Evolutionary conservation across 108 stramenopile species (phyloP).

Genomic region (Skeletonema tropicum): DNA sequence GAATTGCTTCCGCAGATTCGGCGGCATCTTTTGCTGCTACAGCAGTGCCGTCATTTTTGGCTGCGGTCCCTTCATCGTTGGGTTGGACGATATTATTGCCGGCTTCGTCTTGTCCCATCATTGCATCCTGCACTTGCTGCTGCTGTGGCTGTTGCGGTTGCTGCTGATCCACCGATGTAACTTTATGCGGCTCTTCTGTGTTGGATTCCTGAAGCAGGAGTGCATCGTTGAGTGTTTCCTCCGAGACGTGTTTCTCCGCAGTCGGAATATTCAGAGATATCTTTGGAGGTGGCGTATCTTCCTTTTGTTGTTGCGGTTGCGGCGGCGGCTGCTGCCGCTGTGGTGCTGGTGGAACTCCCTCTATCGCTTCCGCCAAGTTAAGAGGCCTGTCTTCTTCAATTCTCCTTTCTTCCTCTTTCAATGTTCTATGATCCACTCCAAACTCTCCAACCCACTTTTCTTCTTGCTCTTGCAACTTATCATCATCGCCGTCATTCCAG

Average conservation of each 20-base stretch:
- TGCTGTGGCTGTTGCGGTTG: too few relatives aligned
- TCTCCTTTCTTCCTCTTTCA: not conserved
- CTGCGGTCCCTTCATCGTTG: not conserved
- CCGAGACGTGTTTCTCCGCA: slow-evolving; percentile 57
- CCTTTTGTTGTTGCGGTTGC: not conserved
- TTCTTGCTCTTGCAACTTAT: not conserved
- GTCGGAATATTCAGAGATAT: slow-evolving; percentile 66
- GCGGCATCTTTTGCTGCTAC: slow-evolving; percentile 55
- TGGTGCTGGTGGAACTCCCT: slow-evolving; percentile 5
- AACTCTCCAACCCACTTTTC: not conserved
- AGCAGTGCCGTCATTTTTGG: slow-evolving; percentile 30
- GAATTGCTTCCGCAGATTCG: slow-evolving; percentile 66
- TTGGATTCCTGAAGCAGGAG: slow-evolving; percentile 63
- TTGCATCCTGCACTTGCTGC: slow-evolving; percentile 2
- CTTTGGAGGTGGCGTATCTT: slow-evolving; percentile 31
- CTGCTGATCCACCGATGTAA: slow-evolving; percentile 7
- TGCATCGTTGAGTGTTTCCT: slow-evolving; percentile 62
- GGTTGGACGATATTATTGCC: not conserved
- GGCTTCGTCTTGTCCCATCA: slow-evolving; percentile 12
- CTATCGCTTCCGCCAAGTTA: slow-evolving; percentile 1
- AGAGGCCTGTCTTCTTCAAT: slow-evolving; percentile 3
- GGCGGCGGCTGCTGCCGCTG: not conserved
- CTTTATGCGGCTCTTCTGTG: slow-evolving; percentile 9
- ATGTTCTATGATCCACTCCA: not conserved
- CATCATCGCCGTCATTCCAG: slow-evolving; percentile 1